Percentiles rank a stretch among this genome's conserved stretches.
Evolutionary conservation across 225 moss, liverwort and hornwort species (phyloP).

Genomic region (Sphagnum contortum): DNA sequence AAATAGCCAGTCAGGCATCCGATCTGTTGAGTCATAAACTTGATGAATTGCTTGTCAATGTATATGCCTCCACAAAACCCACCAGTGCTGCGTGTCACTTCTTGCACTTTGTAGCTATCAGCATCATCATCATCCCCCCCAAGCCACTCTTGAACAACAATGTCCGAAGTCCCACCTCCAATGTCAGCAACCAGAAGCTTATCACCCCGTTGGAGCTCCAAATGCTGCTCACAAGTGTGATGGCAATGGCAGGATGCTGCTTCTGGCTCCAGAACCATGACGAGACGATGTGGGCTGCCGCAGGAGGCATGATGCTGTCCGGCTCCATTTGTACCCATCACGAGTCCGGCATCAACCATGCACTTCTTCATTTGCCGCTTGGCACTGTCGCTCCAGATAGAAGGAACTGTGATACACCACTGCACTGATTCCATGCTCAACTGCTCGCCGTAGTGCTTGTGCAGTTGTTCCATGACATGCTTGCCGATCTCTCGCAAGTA

Average conservation of each 20-base stretch:
- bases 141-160: conserved; percentile 1
- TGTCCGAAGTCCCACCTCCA: conserved; percentile 4
- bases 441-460: neutral
- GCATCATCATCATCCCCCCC: neutral
- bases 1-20: neutral
- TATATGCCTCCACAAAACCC: conserved; percentile 8
- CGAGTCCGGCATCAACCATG: conserved; percentile 2
- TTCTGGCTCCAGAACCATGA: conserved; percentile 6
- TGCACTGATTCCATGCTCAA: neutral
- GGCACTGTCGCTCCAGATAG: conserved; percentile 7
- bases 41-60: conserved; percentile 3
- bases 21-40: neutral
- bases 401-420: conserved; percentile 8
- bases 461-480: neutral
- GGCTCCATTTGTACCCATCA: neutral
- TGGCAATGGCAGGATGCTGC: conserved; percentile 14
- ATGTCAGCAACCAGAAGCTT: conserved; percentile 7
- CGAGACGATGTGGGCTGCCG: conserved; percentile 2
- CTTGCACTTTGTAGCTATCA: neutral
- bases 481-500: neutral
- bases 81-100: conserved; percentile 2
- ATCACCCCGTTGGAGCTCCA: neutral
- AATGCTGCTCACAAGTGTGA: neutral
- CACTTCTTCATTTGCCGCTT: conserved; percentile 5
- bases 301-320: neutral